Base-by-base conservation (phyloP, 768 basidiomycete genomes). In the Cyclocybe cylindracea region DNA sequence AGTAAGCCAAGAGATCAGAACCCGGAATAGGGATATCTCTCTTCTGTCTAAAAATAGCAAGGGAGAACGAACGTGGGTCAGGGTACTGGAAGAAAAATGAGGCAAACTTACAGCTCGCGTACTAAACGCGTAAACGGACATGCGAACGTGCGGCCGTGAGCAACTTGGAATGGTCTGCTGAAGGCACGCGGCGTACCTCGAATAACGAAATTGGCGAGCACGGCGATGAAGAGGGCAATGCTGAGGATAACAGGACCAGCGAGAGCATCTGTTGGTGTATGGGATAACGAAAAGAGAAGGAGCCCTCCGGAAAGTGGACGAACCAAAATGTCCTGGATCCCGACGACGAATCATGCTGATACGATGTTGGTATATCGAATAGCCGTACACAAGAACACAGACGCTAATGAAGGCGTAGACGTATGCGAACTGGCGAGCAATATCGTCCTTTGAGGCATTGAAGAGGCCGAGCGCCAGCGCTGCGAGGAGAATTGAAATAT, bases 241-340 rank as follows among this genome's bases (percentile, higher is more conserved):
- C 90, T 94, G 44, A 99, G 84, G 32, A 94, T 51, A 18, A 98
- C 64, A 0, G 97, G 97, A 1, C 95, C 97, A 2, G 78, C 65
- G 7, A 94, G 79, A 44, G 86, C 81, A 61, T 97, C 96, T 96
- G 56, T 13, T 45, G 42, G 33, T 24, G 13, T 19, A 33, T 16
- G 14, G 41, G 14, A 14, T 7, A 19, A 44, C 10, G 14, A 34
- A 44, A 35, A 19, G 35, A 11, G 10, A 16, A 42, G 13, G 29
- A 11, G n/a, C 34, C 54, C 41, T 46, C 34, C 31, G 10, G 10
- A 10, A 39, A 33, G 33, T 16, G 18, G 24, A 69, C 77, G 39
- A 49, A 97, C 94, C 94, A 58, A 97, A 97, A 61, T 89, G 85
- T 0, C 91, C 89, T 24, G 93, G 87, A 69, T 94, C 90, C 42